Percentiles rank a stretch among this genome's conserved stretches.
Evolutionary conservation across 768 basidiomycete genomes (phyloP).

Genomic region (Amanita muscaria): DNA sequence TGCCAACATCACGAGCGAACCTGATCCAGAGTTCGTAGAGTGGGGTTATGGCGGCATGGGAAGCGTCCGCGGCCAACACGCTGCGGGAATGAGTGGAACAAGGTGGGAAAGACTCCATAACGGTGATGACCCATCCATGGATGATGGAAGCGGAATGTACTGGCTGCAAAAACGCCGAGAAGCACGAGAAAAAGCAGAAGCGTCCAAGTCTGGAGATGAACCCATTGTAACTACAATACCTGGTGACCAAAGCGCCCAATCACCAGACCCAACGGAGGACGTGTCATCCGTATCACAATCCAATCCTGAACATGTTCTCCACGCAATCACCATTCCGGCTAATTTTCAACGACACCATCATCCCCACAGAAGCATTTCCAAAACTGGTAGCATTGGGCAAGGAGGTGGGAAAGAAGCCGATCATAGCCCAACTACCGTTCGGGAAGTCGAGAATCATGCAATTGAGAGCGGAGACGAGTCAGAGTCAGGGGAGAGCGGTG

Average conservation of each 20-base stretch:
- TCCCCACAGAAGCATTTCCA: slow-evolving; percentile 7
- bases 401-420: background rate
- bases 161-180: slow-evolving; percentile 68
- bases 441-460: slow-evolving; percentile 1
- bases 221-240: too few relatives aligned
- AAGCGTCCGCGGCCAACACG: slow-evolving; percentile 35
- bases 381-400: background rate
- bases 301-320: slow-evolving; percentile 22
- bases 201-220: slow-evolving; percentile 19
- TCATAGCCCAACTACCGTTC: background rate
- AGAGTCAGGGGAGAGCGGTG: slow-evolving; percentile 13
- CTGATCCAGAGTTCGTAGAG: slow-evolving; percentile 80
- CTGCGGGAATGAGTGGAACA: slow-evolving; percentile 22
- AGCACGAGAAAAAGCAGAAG: slow-evolving; percentile 41
- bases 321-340: slow-evolving; percentile 29
- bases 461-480: slow-evolving; percentile 14
- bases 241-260: too few relatives aligned
- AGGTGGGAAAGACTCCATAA: slow-evolving; percentile 30
- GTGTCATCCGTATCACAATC: slow-evolving; percentile 5
- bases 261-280: too few relatives aligned
- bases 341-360: slow-evolving; percentile 14
- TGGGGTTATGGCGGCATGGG: slow-evolving; percentile 92
- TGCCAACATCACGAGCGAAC: slow-evolving; percentile 48
- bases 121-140: slow-evolving; percentile 17
- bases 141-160: slow-evolving; percentile 82